Evolutionary conservation across 2,329 filamentous ascomycete species (phyloP).

Genomic region (Samsoniella hepiali): DNA sequence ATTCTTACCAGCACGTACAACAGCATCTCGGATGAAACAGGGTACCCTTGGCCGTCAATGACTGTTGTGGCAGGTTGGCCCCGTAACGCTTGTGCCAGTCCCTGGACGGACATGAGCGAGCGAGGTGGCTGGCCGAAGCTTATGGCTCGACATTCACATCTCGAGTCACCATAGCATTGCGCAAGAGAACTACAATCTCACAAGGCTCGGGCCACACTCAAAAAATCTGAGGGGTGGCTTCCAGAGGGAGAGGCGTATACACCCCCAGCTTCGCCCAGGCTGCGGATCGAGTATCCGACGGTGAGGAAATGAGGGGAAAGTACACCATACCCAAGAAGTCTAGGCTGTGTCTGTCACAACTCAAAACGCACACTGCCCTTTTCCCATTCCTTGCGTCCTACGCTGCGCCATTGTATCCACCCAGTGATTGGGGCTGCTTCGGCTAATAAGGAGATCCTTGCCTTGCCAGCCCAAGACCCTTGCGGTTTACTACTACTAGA

Average conservation of each 20-base stretch:
- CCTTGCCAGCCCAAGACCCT: not conserved
- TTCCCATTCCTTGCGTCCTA: not conserved
- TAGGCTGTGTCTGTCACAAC: constrained; percentile 1
- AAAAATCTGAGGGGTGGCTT: not conserved
- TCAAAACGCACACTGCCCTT: not conserved
- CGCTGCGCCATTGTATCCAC: not conserved
- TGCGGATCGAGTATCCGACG: not conserved
- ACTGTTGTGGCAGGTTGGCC: not conserved
- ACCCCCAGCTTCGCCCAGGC: not conserved
- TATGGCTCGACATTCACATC: not conserved
- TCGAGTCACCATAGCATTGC: not conserved
- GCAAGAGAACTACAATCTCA: not conserved
- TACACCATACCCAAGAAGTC: not conserved
- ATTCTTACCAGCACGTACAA: not conserved
- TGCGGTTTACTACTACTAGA: not conserved
- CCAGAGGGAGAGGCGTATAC: not conserved
- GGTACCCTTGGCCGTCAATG: constrained; percentile 9
- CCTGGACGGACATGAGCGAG: not conserved
- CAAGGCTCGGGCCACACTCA: not conserved
- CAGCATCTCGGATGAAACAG: constrained; percentile 11
- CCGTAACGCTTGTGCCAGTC: not conserved
- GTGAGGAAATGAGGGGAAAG: constrained; percentile 1
- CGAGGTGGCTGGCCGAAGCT: not conserved
- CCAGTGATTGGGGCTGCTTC: not conserved
- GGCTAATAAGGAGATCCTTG: not conserved